These are phyloP conservation scores for Hypoxylon lenormandii DNA, from an alignment of 495 filamentous ascomycete species.

Conservation along the genomic window DNA sequence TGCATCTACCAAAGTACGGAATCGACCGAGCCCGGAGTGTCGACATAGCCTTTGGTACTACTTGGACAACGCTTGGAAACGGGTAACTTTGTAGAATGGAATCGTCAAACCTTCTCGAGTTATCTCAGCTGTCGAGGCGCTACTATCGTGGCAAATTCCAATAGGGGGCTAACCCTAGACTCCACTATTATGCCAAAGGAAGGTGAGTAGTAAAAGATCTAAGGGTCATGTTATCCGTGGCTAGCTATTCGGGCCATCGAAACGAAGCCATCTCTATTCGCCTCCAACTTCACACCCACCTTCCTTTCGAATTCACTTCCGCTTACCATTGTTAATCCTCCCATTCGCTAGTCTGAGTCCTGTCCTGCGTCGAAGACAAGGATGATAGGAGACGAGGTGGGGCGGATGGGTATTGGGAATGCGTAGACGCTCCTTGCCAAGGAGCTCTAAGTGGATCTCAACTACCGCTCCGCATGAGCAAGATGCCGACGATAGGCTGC, in stretches of 20 bases:
- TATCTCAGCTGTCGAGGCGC: not conserved
- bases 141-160: not conserved
- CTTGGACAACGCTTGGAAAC: not conserved
- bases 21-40: slow-evolving; percentile 2
- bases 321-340: slow-evolving; percentile 34
- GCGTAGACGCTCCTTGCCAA: slow-evolving; percentile 30
- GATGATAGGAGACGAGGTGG: slow-evolving; percentile 25
- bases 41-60: not conserved
- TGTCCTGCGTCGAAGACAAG: slow-evolving; percentile 19
- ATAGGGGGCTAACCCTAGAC: not conserved
- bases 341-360: slow-evolving; percentile 23
- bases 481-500: slow-evolving; percentile 2
- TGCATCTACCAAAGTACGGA: not conserved
- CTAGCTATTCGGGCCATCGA: slow-evolving; percentile 33
- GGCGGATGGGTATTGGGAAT: slow-evolving; percentile 16
- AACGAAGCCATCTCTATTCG: slow-evolving; percentile 9
- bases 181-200: slow-evolving; percentile 16
- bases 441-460: slow-evolving; percentile 28
- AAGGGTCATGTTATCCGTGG: not conserved
- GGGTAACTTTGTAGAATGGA: not conserved
- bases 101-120: not conserved
- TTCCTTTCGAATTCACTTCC: slow-evolving; percentile 33
- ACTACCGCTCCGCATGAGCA: slow-evolving; percentile 32
- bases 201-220: slow-evolving; percentile 5
- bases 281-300: slow-evolving; percentile 13